Conservation (phyloP, 352 stramenopile species). For the Phytophthora europaea region DNA sequence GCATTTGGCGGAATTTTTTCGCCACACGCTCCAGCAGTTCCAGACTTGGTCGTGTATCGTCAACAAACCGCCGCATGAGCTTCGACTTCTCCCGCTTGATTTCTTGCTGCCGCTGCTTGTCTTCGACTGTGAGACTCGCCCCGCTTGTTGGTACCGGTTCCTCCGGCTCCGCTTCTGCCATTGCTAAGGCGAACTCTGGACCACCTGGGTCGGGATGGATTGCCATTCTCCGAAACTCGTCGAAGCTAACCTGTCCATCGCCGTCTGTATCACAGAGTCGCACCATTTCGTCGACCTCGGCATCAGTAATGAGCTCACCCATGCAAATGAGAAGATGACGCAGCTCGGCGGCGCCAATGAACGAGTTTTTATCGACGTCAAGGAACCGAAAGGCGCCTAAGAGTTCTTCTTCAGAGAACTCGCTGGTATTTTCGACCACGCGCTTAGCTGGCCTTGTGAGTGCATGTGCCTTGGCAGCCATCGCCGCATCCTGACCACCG, state of each 20-base stretch:
- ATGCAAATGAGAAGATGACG: conserved; percentile 96
- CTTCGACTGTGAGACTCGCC: conserved; percentile 46
- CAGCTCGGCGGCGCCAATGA: conserved; percentile 93
- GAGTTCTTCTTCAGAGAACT: conserved; percentile 95
- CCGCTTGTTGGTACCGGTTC: conserved; percentile 10
- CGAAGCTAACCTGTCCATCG: conserved; percentile 93
- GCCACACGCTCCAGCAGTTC: conserved; percentile 69
- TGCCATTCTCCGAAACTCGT: conserved; percentile 92
- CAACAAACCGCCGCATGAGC: conserved; percentile 76
- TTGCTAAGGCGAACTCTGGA: conserved; percentile 73
- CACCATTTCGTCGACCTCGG: conserved; percentile 96
- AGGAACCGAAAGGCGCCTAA: conserved; percentile 92
- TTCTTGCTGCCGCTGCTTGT: conserved; percentile 61
- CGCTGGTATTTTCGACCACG: conserved; percentile 51
- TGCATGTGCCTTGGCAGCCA: conserved; percentile 32
- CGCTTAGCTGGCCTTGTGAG: conserved; percentile 34
- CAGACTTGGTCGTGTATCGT: conserved; percentile 71
- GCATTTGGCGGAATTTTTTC: conserved; percentile 67
- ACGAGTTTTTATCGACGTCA: conserved; percentile 95
- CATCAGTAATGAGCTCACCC: conserved; percentile 96
- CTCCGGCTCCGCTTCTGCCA: conserved; percentile 39
- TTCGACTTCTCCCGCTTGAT: conserved; percentile 82
- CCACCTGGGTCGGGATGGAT: conserved; percentile 91
- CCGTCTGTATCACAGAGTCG: conserved; percentile 93
- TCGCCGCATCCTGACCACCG: conserved; percentile 30